Evolutionary conservation across 2,329 filamentous ascomycete genomes (phyloP).

Genomic region (Phaeosphaeria sp.): DNA sequence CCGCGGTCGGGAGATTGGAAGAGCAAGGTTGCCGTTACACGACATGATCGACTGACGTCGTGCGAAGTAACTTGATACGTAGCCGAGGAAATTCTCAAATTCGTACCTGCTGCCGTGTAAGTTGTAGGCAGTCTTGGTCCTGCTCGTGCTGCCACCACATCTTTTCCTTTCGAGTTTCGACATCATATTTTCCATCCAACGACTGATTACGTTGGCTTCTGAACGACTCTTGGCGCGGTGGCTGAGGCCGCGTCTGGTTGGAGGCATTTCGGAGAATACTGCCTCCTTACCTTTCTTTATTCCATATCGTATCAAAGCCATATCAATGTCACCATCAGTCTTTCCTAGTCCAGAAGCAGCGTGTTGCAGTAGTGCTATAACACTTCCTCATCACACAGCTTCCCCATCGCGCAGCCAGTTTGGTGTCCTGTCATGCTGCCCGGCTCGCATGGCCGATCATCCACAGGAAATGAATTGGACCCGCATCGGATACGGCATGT

Average conservation of each 20-base stretch:
- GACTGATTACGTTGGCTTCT: not conserved
- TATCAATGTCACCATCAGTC: not conserved
- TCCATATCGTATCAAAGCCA: not conserved
- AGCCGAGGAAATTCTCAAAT: conserved; percentile 19
- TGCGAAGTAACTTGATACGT: conserved; percentile 29
- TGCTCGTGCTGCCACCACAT: not conserved
- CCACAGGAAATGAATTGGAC: not conserved
- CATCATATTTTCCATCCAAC: not conserved
- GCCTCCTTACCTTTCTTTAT: not conserved
- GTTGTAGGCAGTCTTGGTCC: conserved; percentile 7
- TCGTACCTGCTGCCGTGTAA: conserved; percentile 16
- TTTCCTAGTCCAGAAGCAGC: not conserved
- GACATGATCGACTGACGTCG: conserved; percentile 16
- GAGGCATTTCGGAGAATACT: not conserved
- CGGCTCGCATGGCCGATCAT: not conserved
- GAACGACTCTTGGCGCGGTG: not conserved
- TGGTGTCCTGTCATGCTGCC: not conserved
- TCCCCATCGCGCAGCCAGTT: not conserved
- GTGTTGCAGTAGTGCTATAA: not conserved
- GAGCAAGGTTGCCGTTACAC: conserved; percentile 21
- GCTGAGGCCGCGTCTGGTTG: not conserved
- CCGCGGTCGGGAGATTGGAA: conserved; percentile 8
- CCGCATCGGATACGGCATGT: not conserved
- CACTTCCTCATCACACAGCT: not conserved
- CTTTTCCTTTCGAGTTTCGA: not conserved